These are phyloP conservation scores for Sugiyamaella chiloensis DNA, from an alignment of 805 yeast species.

Conservation along the genomic window DNA sequence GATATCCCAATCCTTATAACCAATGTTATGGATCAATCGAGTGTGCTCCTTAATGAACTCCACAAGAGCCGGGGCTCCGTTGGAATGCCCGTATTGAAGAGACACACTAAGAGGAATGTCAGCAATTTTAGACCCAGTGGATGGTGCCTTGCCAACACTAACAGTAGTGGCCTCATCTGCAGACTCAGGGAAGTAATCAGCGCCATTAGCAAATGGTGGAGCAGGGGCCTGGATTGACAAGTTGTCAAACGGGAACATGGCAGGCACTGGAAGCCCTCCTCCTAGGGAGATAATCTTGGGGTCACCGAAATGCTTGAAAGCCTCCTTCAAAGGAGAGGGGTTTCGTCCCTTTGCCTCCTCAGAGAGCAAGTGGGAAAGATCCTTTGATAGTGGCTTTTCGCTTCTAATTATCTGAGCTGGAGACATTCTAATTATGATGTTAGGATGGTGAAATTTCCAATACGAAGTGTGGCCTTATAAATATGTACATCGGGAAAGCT, in stretches of 20 bases:
- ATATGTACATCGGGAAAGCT: too few relatives aligned
- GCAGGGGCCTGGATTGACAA: slow-evolving; percentile 54
- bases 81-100: slow-evolving; percentile 88
- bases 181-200: slow-evolving; percentile 32
- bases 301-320: slow-evolving; percentile 69
- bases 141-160: slow-evolving; percentile 40
- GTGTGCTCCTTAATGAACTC: slow-evolving; percentile 71
- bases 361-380: slow-evolving; percentile 71
- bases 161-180: slow-evolving; percentile 28
- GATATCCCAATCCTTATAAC: slow-evolving; percentile 68
- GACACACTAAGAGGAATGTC: slow-evolving; percentile 72
- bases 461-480: too few relatives aligned
- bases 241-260: slow-evolving; percentile 88
- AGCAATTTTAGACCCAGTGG: slow-evolving; percentile 34
- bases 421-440: too few relatives aligned
- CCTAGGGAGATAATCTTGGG: slow-evolving; percentile 87
- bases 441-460: too few relatives aligned
- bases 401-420: slow-evolving; percentile 3
- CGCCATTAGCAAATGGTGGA: slow-evolving; percentile 83
- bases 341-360: slow-evolving; percentile 73
- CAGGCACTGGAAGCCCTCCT: slow-evolving; percentile 91
- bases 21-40: slow-evolving; percentile 40
- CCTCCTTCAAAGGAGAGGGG: slow-evolving; percentile 77
- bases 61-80: slow-evolving; percentile 72
- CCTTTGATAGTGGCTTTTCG: slow-evolving; percentile 47